A percentile compares a stretch with the other conserved stretches of the same genome.
Evolutionary conservation across 306 rosid genomes (phyloP).

Genomic region (Rosa persica): DNA sequence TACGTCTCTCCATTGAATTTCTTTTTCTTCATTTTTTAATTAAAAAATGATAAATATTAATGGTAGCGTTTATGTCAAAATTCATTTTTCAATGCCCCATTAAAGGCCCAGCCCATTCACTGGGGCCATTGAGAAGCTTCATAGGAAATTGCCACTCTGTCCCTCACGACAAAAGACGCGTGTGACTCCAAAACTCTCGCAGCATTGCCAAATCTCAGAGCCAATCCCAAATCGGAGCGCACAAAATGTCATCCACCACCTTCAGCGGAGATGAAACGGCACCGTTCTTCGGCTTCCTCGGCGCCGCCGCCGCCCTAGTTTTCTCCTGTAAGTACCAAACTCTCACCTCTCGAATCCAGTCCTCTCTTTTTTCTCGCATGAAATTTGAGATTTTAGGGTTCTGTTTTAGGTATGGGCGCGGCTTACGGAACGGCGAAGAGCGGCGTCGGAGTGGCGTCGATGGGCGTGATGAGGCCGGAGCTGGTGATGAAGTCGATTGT

Average conservation of each 20-base stretch:
- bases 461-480: slow-evolving; percentile 79
- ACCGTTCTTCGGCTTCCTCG: slow-evolving; percentile 65
- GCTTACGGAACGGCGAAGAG: slow-evolving; percentile 78
- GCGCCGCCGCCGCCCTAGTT: slow-evolving; percentile 67
- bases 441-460: slow-evolving; percentile 74
- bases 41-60: too few relatives aligned
- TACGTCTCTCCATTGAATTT: too few relatives aligned
- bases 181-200: background rate
- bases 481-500: slow-evolving; percentile 73
- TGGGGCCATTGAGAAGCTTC: slow-evolving; percentile 6
- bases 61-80: too few relatives aligned
- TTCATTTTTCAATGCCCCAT: background rate
- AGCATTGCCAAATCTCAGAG: slow-evolving; percentile 8
- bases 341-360: background rate
- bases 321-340: slow-evolving; percentile 44
- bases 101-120: background rate
- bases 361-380: background rate
- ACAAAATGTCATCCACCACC: slow-evolving; percentile 34
- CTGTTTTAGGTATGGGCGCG: slow-evolving; percentile 53
- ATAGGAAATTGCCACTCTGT: background rate
- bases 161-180: background rate
- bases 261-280: slow-evolving; percentile 81
- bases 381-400: background rate
- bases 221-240: slow-evolving; percentile 3
- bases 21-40: too few relatives aligned